These are phyloP conservation scores for Backusella mclennaniae DNA, from an alignment of 192 early-diverging fungal species.

Conservation along the genomic window DNA sequence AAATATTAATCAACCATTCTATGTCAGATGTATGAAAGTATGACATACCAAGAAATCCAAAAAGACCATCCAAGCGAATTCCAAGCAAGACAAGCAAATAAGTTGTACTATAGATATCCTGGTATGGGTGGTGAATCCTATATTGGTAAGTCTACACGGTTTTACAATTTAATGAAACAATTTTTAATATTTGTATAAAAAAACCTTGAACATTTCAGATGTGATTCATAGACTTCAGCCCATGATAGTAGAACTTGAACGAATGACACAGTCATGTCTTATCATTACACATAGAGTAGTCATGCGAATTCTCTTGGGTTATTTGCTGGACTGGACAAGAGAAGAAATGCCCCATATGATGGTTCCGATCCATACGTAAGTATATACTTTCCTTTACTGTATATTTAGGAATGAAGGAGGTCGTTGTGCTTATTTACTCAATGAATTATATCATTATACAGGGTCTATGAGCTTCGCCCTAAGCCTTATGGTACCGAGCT, in stretches of 20 bases:
- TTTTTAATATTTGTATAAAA: neutral
- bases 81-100: constrained; percentile 75
- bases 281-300: constrained; percentile 94
- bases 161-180: neutral
- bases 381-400: neutral
- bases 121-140: constrained; percentile 96
- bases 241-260: constrained; percentile 93
- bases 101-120: constrained; percentile 93
- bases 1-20: neutral
- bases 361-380: constrained; percentile 41
- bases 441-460: neutral
- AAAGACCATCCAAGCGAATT: constrained; percentile 78
- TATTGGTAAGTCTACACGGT: constrained; percentile 23
- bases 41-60: constrained; percentile 83
- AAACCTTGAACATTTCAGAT: constrained; percentile 42
- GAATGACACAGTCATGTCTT: constrained; percentile 83
- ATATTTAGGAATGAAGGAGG: neutral
- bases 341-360: constrained; percentile 44
- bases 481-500: constrained; percentile 41
- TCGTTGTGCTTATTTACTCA: neutral
- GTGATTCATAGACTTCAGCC: constrained; percentile 94
- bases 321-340: constrained; percentile 71
- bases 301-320: constrained; percentile 85
- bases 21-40: constrained; percentile 58
- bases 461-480: constrained; percentile 39